These are phyloP conservation scores for Phytophthora colocasiae DNA, from an alignment of 352 stramenopile genomes.

Conservation along the genomic window DNA sequence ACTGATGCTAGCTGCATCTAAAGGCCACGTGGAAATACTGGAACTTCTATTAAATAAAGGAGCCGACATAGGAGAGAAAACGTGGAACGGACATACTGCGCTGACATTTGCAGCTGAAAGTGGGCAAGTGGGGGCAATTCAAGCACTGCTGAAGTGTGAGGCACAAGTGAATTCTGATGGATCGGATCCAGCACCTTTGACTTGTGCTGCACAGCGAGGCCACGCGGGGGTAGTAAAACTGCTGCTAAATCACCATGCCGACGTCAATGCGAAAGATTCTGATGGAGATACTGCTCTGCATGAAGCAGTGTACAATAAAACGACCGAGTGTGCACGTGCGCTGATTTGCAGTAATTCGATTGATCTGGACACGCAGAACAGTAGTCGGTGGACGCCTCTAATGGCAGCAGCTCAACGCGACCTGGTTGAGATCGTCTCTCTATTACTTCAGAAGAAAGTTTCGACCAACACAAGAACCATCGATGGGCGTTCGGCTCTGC, in stretches of 20 bases:
- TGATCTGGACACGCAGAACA: slow-evolving; percentile 6
- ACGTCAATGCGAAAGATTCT: slow-evolving; percentile 9
- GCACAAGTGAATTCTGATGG: slow-evolving; percentile 6
- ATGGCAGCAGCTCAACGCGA: slow-evolving; percentile 17
- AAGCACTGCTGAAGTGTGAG: not conserved
- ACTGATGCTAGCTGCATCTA: slow-evolving; percentile 20
- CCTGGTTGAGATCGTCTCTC: not conserved
- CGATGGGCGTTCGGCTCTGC: slow-evolving; percentile 13
- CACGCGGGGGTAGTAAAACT: slow-evolving; percentile 10
- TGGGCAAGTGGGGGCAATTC: not conserved
- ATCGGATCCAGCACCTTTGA: slow-evolving; percentile 3
- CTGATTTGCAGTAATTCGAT: not conserved
- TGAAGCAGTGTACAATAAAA: slow-evolving; percentile 18
- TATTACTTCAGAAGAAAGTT: slow-evolving; percentile 11
- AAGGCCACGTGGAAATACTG: slow-evolving; percentile 14
- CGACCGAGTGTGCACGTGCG: not conserved
- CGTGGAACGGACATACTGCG: slow-evolving; percentile 16
- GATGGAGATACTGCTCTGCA: slow-evolving; percentile 27
- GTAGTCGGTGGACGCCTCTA: slow-evolving; percentile 12
- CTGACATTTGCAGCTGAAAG: slow-evolving; percentile 29
- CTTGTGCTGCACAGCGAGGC: not conserved
- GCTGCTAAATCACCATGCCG: slow-evolving; percentile 4
- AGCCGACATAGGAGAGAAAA: slow-evolving; percentile 11
- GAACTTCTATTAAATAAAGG: slow-evolving; percentile 9
- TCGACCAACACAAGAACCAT: not conserved